A percentile compares a stretch with the other conserved stretches of the same genome.
These are phyloP conservation scores for Kodamaea laetipori DNA, from an alignment of 805 yeast genomes.

Conservation along the genomic window DNA sequence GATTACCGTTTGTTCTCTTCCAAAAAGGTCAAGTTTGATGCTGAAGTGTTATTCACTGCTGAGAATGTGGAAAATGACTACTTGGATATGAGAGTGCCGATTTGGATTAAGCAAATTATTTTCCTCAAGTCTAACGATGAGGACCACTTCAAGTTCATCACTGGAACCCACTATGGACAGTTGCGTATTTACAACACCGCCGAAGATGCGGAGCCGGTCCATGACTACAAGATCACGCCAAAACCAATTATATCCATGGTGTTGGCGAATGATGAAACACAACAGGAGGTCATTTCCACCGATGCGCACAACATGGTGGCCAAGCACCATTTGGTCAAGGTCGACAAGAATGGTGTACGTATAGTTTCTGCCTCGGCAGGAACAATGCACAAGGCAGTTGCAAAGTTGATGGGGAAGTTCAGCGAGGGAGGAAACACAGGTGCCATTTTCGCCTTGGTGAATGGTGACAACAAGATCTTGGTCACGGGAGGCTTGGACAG, in stretches of 20 bases:
- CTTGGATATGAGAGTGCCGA: constrained; percentile 78
- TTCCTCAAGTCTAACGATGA: constrained; percentile 42
- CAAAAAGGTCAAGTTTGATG: constrained; percentile 22
- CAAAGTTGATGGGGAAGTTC: constrained; percentile 66
- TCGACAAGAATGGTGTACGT: constrained; percentile 38
- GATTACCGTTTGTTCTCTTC: constrained; percentile 20
- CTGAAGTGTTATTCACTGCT: constrained; percentile 57
- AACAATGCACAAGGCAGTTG: constrained; percentile 46
- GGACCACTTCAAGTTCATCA: constrained; percentile 52
- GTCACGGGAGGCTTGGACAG: constrained; percentile 87
- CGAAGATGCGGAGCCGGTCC: constrained; percentile 67
- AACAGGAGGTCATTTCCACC: constrained; percentile 56
- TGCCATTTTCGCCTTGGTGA: constrained; percentile 68
- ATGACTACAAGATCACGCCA: constrained; percentile 55
- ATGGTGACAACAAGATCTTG: constrained; percentile 44
- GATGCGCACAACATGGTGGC: constrained; percentile 72
- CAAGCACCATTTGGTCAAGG: constrained; percentile 43
- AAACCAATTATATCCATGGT: constrained; percentile 52
- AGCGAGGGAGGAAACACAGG: constrained; percentile 56
- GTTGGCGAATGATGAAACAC: constrained; percentile 32
- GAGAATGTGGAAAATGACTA: constrained; percentile 82
- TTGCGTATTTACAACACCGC: constrained; percentile 71
- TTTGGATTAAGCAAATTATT: constrained; percentile 67
- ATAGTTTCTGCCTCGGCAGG: constrained; percentile 47
- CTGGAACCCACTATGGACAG: constrained; percentile 76